These are phyloP conservation scores for Sarocladiaceae sp. DNA, from an alignment of 2,329 filamentous ascomycete genomes.

Conservation along the genomic window DNA sequence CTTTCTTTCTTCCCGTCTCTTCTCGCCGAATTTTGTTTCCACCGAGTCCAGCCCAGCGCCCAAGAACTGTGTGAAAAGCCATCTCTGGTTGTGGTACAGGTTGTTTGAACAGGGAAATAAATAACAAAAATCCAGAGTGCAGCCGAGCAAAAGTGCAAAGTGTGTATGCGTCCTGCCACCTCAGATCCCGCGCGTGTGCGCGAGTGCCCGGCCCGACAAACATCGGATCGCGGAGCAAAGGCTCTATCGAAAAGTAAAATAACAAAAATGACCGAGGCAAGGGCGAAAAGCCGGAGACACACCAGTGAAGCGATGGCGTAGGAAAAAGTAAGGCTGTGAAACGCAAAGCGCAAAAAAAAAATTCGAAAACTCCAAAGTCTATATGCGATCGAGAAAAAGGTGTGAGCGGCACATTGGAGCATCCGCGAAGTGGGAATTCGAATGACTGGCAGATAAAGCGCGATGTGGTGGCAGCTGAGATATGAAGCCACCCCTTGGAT, in stretches of 20 bases:
- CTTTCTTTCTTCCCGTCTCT: slow-evolving; percentile 6
- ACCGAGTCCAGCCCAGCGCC: slow-evolving; percentile 9
- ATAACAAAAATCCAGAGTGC: background rate
- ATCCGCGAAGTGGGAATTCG: background rate
- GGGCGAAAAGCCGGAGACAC: background rate
- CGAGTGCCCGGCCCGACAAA: too few species aligned
- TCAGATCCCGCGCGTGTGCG: too few species aligned
- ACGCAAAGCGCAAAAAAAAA: slow-evolving; percentile 10
- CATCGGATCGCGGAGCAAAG: background rate
- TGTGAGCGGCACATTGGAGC: background rate
- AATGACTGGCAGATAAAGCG: background rate
- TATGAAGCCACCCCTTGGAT: background rate
- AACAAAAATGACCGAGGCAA: background rate
- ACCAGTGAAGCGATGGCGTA: background rate
- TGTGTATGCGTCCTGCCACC: too few species aligned
- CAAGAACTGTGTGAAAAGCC: background rate
- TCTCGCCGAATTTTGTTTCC: slow-evolving; percentile 3
- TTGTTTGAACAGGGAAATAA: background rate
- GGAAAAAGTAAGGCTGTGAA: background rate
- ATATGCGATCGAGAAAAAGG: slow-evolving; percentile 10
- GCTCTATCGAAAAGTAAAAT: background rate
- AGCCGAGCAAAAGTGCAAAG: too few species aligned
- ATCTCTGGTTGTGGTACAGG: slow-evolving; percentile 3
- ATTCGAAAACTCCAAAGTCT: slow-evolving; percentile 8
- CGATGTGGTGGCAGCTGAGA: background rate